Conservation (phyloP, 1,139 yeast genomes). For the Hemisphaericaspora xylanilytica region DNA sequence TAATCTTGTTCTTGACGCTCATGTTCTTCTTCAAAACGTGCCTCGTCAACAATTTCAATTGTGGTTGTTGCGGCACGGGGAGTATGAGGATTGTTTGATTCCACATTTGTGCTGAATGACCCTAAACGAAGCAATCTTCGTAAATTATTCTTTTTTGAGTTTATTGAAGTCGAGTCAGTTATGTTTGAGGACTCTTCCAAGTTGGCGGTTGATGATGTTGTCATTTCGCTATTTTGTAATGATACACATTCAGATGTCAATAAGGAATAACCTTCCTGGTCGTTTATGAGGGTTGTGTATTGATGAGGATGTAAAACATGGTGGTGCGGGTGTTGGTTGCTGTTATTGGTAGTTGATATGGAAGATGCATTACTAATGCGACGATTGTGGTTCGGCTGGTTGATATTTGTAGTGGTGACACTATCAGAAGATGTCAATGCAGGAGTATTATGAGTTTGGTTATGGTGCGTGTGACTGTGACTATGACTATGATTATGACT, state of each 20-base stretch:
- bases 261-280: conserved; percentile 24
- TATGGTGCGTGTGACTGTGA: too few relatives aligned
- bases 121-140: conserved; percentile 15
- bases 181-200: conserved; percentile 10
- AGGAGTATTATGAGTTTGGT: too few relatives aligned
- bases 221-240: conserved; percentile 42
- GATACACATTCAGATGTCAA: conserved; percentile 41
- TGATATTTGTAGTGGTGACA: too few relatives aligned
- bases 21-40: conserved; percentile 1
- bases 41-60: not conserved
- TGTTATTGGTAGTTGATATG: not conserved
- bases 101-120: conserved; percentile 13
- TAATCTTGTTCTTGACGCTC: conserved; percentile 8
- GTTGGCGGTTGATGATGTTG: conserved; percentile 21
- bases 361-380: not conserved
- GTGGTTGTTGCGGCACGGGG: conserved; percentile 9
- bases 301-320: conserved; percentile 1
- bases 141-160: conserved; percentile 11
- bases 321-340: not conserved
- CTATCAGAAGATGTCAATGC: too few relatives aligned
- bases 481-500: not conserved
- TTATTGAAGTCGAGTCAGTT: conserved; percentile 2
- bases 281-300: conserved; percentile 5
- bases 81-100: conserved; percentile 13
- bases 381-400: not conserved